Percentiles rank a stretch among this genome's conserved stretches.
Evolutionary conservation across 176 grass and related monocot genomes (phyloP).

Genomic region (Miscanthus lutarioriparius): DNA sequence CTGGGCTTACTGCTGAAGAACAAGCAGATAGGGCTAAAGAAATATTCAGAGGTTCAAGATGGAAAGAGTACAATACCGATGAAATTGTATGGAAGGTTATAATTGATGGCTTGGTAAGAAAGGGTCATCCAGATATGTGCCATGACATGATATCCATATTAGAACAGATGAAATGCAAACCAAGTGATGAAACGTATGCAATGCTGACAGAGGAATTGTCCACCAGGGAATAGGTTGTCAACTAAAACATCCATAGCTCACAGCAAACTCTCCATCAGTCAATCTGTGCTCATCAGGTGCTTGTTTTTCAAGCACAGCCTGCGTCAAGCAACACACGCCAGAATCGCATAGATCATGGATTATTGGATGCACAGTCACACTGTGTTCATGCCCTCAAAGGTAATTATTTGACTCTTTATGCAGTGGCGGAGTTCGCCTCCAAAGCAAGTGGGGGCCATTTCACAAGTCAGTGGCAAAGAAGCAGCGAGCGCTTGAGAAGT

Average conservation of each 20-base stretch:
- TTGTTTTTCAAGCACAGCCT: slow-evolving; percentile 11
- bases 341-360: slow-evolving; percentile 10
- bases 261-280: slow-evolving; percentile 8
- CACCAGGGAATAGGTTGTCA: slow-evolving; percentile 10
- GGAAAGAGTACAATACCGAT: slow-evolving; percentile 56
- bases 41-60: slow-evolving; percentile 42
- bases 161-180: slow-evolving; percentile 53
- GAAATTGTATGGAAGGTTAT: slow-evolving; percentile 72
- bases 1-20: slow-evolving; percentile 50
- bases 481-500: no score
- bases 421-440: no score
- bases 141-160: slow-evolving; percentile 51
- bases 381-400: slow-evolving; percentile 16
- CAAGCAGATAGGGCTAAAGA: slow-evolving; percentile 46
- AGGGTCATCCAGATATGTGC: slow-evolving; percentile 41
- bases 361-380: not conserved
- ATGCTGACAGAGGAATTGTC: slow-evolving; percentile 46
- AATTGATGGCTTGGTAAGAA: slow-evolving; percentile 62
- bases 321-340: not conserved
- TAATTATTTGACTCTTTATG: slow-evolving; percentile 18
- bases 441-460: no score
- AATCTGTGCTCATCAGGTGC: not conserved
- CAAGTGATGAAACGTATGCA: slow-evolving; percentile 52
- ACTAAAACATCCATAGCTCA: not conserved
- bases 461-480: no score